Evolutionary conservation across 108 stramenopile genomes (phyloP).

Genomic region (Pseudonitzschia multistriata): DNA sequence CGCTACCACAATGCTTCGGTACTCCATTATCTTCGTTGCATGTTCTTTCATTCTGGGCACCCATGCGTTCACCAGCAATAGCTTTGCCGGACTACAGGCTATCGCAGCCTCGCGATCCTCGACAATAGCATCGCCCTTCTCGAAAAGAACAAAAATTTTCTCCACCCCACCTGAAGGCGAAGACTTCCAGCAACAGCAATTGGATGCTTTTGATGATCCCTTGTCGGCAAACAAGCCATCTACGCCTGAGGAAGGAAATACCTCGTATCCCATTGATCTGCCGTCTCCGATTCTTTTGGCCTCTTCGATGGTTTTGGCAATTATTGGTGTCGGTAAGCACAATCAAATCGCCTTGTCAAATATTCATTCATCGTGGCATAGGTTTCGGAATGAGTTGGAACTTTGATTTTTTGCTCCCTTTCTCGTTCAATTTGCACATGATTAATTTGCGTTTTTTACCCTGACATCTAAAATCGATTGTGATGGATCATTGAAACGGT

Average conservation of each 20-base stretch:
- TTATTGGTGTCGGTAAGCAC: slow-evolving; percentile 57
- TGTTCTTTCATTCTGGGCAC: background rate
- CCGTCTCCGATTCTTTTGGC: slow-evolving; percentile 75
- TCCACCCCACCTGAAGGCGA: slow-evolving; percentile 17
- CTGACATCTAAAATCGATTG: too few species aligned
- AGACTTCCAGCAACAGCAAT: background rate
- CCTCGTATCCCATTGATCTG: slow-evolving; percentile 60
- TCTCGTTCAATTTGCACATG: background rate
- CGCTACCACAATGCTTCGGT: background rate
- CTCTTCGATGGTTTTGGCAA: slow-evolving; percentile 75
- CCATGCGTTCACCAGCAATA: background rate
- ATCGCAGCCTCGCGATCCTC: background rate
- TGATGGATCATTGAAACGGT: too few species aligned
- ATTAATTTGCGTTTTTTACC: background rate
- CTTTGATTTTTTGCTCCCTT: background rate
- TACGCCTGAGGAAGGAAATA: background rate
- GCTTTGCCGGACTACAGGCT: background rate
- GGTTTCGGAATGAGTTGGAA: background rate
- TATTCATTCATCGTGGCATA: too few species aligned
- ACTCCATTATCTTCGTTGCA: background rate
- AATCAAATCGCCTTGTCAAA: background rate
- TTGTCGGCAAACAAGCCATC: background rate
- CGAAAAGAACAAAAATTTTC: background rate
- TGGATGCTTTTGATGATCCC: slow-evolving; percentile 1
- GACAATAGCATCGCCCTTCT: background rate